These are phyloP conservation scores for Lepiota venenata DNA, from an alignment of 768 basidiomycete genomes.

Conservation along the genomic window DNA sequence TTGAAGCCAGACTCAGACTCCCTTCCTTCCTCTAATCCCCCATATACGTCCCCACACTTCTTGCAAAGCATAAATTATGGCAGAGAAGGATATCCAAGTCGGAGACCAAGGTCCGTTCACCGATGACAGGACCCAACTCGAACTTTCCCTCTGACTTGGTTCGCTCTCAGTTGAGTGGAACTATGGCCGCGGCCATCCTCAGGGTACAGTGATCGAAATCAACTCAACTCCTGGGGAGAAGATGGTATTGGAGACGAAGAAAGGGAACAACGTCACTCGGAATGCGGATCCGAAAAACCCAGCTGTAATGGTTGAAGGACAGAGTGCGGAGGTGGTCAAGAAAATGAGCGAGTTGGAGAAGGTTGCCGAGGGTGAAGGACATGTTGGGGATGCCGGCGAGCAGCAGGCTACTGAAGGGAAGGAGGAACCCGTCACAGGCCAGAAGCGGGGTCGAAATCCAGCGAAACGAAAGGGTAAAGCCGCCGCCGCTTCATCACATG, in stretches of 20 bases:
- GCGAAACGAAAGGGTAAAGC: neutral
- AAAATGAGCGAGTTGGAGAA: conserved; percentile 4
- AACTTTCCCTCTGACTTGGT: neutral
- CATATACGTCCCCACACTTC: too few species aligned
- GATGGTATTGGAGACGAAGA: neutral
- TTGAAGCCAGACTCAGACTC: too few species aligned
- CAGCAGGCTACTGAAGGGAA: conserved; percentile 21
- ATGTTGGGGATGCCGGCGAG: neutral
- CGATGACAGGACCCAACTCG: neutral
- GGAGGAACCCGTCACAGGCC: conserved; percentile 19
- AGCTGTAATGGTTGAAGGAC: neutral
- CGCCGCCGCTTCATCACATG: too few species aligned
- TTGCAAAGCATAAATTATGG: neutral
- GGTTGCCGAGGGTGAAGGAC: neutral
- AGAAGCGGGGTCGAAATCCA: neutral
- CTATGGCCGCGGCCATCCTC: neutral
- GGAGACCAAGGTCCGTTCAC: neutral
- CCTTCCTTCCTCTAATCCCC: too few species aligned
- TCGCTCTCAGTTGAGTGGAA: conserved; percentile 1
- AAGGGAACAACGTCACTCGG: neutral
- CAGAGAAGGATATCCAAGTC: neutral
- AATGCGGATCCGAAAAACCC: conserved; percentile 1
- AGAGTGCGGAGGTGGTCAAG: neutral
- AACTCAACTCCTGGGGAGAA: neutral
- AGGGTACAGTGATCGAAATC: neutral